Base-by-base conservation (phyloP, 352 stramenopile genomes). In the Saprolegnia diclina region DNA sequence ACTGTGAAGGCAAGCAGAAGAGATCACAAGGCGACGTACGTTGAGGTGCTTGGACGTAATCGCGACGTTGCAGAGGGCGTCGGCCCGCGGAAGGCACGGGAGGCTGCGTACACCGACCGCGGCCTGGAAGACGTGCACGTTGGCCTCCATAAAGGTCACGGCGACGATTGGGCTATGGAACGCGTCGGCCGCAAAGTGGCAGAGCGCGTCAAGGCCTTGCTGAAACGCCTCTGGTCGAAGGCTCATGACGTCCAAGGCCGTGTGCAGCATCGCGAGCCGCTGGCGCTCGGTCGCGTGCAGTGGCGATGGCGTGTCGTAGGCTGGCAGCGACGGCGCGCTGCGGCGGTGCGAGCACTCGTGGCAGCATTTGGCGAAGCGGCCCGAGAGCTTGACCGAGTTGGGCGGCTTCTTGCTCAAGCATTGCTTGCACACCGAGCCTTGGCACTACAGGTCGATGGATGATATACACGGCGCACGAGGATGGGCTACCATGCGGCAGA, bases 381-480 rank as follows among this genome's bases (percentile, higher is more conserved):
- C 52, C 13, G 35, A 59, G 9, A 59, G 24, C 10, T 14, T 24
- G 24, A n/a, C 11, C 35, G 13, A 19, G 35, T 16, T 26, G 11
- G 35, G 35, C 24, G 52, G 52, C 35, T 59, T 59, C 35, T 59
- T 59, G 52, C 52, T 59, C 52, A 59, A 24, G 35, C 52, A 59
- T 1, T 59, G 52, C 35, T 59, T 59, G 35, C 52, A 59, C 13
- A 59, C 13, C 24, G 11, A 16, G 16, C 52, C n/a, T 59, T 59
- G 52, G 35, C 52, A 59, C 52, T 59, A 59, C 29, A 35, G 5
- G 29, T 42, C n/a, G 35, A 59, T n/a, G 19, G 3, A 59, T 42
- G 13, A 59, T 42, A 16, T 4, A 16, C 24, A 42, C 4, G n/a
- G 13, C 13, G 35, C 24, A 18, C 3, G 35, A 54, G n/a, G 24